A percentile compares a stretch with the other conserved stretches of the same genome.
These are phyloP conservation scores for Solanum hybrid DNA, from an alignment of 305 asterid genomes.

Conservation along the genomic window DNA sequence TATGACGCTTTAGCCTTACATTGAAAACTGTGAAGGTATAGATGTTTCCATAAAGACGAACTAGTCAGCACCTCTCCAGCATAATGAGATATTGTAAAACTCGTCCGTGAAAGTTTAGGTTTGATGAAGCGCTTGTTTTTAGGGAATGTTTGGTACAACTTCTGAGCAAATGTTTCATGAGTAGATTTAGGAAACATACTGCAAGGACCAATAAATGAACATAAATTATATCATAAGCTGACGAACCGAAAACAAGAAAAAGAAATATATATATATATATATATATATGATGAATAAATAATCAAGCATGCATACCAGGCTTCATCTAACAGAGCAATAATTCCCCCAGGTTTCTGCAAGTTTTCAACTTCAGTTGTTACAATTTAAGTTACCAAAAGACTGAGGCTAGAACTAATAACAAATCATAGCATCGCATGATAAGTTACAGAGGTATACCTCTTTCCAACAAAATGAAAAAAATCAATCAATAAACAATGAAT, in stretches of 20 bases:
- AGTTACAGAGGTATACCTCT: not conserved
- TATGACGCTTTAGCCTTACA: slow-evolving; percentile 8
- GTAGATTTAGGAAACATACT: slow-evolving; percentile 99
- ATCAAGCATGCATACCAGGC: slow-evolving; percentile 59
- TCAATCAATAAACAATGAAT: not conserved
- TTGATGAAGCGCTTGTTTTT: slow-evolving; percentile 95
- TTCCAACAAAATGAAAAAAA: not conserved
- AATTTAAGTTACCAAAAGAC: not conserved
- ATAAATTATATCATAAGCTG: slow-evolving; percentile 13
- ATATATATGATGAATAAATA: slow-evolving; percentile 1
- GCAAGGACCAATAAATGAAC: slow-evolving; percentile 28
- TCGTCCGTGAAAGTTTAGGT: slow-evolving; percentile 97
- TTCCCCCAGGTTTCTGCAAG: slow-evolving; percentile 99
- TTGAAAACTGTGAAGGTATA: not conserved
- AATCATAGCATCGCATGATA: not conserved
- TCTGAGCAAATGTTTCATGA: slow-evolving; percentile 99
- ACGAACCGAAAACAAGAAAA: not conserved
- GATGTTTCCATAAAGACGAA: not conserved
- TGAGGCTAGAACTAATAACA: not conserved
- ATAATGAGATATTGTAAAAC: slow-evolving; percentile 90
- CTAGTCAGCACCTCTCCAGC: slow-evolving; percentile 84
- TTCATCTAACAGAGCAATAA: slow-evolving; percentile 95
- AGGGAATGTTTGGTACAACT: slow-evolving; percentile 85
- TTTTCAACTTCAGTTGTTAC: slow-evolving; percentile 7
- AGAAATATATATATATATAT: not conserved